Evolutionary conservation across 805 yeast genomes (phyloP), one percentile per base, ranked within the genome.

Genomic region (Wickerhamomyces bisporus): DNA sequence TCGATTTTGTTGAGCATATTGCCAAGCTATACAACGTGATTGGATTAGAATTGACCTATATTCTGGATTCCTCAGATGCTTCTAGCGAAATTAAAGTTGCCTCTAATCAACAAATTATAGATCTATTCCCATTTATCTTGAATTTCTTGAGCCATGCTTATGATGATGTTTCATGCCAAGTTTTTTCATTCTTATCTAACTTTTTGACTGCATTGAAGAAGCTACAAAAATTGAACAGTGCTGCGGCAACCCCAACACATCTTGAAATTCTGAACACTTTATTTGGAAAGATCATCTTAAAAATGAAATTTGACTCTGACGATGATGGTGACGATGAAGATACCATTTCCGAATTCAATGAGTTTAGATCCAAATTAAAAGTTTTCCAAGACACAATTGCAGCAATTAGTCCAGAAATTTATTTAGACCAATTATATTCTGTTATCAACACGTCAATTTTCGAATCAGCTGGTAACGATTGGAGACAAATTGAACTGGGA

Each of bases 401-500:
- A 6, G 57, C 70, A 6, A 73, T 77, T 33, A 73, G 71, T 43
- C 79, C 84, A 21, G 74, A 73, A 19, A 61, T 86, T 36, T 85
- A 74, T 55, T 52, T 81, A 29, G 79, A 78, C 25, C 75, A 72
- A 21, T 63, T 83, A 24, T 73, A 84, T 3, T 58, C 64, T n/a
- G 74, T 86, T 33, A 78, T 86, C 36, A 68, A 77, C 50, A 61
- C 69, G 48, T 65, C 73, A 15, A 49, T 73, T 36, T 62, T 67
- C 52, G 55, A 55, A 42, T 46, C 53, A 16, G 40, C 43, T 3
- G 49, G 52, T 18, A 48, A 46, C 7, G 77, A 79, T 46, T 89
- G 98, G 98, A 76, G 87, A 56, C 76, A 73, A 20, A 69, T 86
- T 28, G 99, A 93, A 61, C 70, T 93, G 45, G 97, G 96, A 3